A percentile compares a stretch with the other conserved stretches of the same genome.
Evolutionary conservation across 495 filamentous ascomycete species (phyloP).

Genomic region (Evernia prunastri): DNA sequence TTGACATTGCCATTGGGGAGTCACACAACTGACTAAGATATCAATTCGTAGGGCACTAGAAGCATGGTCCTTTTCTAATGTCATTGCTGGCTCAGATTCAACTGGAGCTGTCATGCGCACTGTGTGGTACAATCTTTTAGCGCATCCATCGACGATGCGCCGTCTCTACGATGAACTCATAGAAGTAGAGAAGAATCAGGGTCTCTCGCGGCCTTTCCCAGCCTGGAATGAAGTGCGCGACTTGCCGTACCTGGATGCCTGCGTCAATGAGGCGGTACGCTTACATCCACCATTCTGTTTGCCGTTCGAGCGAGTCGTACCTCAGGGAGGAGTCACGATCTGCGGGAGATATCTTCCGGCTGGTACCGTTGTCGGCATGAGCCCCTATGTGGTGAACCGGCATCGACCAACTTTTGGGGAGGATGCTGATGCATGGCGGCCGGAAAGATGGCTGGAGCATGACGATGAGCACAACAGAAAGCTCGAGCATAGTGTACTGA

Average conservation of each 20-base stretch:
- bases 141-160: slow-evolving; percentile 27
- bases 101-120: slow-evolving; percentile 27
- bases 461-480: slow-evolving; percentile 13
- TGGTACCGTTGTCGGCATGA: slow-evolving; percentile 17
- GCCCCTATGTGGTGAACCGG: slow-evolving; percentile 17
- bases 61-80: slow-evolving; percentile 27
- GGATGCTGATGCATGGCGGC: slow-evolving; percentile 28
- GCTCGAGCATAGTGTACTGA: slow-evolving; percentile 24
- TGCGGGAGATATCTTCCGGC: slow-evolving; percentile 9
- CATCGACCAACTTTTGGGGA: slow-evolving; percentile 27
- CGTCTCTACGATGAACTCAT: too few relatives aligned
- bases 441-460: slow-evolving; percentile 28
- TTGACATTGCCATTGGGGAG: too few relatives aligned
- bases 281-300: slow-evolving; percentile 38
- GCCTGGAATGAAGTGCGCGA: slow-evolving; percentile 27
- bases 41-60: too few relatives aligned
- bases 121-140: too few relatives aligned
- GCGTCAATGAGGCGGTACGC: slow-evolving; percentile 27
- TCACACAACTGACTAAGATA: too few relatives aligned
- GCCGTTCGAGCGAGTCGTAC: slow-evolving; percentile 38
- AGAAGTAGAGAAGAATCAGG: too few relatives aligned
- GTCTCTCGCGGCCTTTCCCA: slow-evolving; percentile 19
- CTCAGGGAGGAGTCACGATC: slow-evolving; percentile 28
- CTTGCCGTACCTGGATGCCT: slow-evolving; percentile 35
- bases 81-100: slow-evolving; percentile 35